These are phyloP conservation scores for Eutypa lata DNA, from an alignment of 2,329 filamentous ascomycete species.

Conservation along the genomic window DNA sequence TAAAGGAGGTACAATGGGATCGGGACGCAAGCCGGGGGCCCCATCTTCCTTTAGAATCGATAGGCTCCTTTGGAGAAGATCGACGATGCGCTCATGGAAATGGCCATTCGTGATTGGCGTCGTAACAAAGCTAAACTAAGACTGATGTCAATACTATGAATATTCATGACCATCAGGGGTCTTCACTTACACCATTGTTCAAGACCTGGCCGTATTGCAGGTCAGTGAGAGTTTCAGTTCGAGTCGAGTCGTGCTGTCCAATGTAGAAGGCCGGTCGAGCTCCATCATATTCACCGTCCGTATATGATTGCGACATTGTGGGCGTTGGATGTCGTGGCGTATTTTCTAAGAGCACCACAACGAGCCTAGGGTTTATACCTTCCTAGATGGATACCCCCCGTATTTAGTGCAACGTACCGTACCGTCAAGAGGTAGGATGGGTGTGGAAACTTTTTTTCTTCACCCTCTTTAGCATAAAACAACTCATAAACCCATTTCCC, in stretches of 20 bases:
- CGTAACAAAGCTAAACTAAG: constrained; percentile 74
- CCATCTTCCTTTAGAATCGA: constrained; percentile 42
- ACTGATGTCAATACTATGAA: constrained; percentile 11
- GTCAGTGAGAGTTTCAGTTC: constrained; percentile 58
- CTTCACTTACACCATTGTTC: constrained; percentile 60
- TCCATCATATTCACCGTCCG: constrained; percentile 44
- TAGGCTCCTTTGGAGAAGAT: constrained; percentile 56
- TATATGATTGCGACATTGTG: constrained; percentile 20
- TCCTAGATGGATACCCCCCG: no score
- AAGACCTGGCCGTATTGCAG: constrained; percentile 65
- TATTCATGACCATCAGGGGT: neutral
- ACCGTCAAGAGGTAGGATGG: neutral
- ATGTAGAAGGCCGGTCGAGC: constrained; percentile 59
- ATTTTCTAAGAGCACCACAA: no score
- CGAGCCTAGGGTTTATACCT: no score
- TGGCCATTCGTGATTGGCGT: constrained; percentile 72
- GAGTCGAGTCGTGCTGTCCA: constrained; percentile 69
- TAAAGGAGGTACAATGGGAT: constrained; percentile 64
- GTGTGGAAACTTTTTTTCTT: neutral
- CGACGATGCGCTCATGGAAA: constrained; percentile 67
- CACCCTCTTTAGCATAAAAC: neutral
- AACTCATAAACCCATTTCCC: neutral
- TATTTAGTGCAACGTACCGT: no score
- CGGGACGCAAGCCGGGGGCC: constrained; percentile 45
- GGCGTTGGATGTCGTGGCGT: neutral